Base-by-base conservation (phyloP, 176 grass and related monocot genomes). In the Phoenix roebelenii region DNA sequence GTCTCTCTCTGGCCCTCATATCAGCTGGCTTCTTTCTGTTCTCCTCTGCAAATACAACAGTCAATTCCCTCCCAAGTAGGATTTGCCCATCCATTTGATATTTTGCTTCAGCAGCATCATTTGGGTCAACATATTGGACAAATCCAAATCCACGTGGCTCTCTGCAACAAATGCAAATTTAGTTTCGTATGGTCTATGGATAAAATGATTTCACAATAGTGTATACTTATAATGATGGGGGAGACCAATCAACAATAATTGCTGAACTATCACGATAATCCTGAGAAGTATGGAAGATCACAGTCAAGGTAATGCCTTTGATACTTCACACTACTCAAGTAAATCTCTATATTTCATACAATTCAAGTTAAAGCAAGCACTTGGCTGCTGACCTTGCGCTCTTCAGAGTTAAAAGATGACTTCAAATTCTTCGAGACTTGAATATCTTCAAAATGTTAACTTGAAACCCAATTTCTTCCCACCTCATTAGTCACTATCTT, bases 341-440 rank as follows among this genome's bases (percentile, higher is more conserved):
- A 9, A 7, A 35, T 35, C 5, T 35, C 5, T 35, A 35, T 35
- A 35, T 35, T 9, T 35, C 32, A 35, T 35, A 50, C 63, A 19
- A 16, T 51, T 77, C 51, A 39, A 64, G 39, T 64, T 76, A 86
- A 83, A 86, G 74, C 90, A 89, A 72, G 74, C 78, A 70, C 67
- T 72, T 79, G 63, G 76, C 79, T 83, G 86, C 91, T 95, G 78
- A 95, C 91, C 86, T 95, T 87, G 75, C 70, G 69, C 73, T 74
- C 72, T 74, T 78, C 74, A 84, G 73, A 78, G 76, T 86, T 83
- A 82, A 86, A 82, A 81, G 79, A 82, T 25, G 67, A 35, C 85
- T 89, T 95, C 74, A 85, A 72, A 89, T 70, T 85, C 85, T 85
- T 95, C 82, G 81, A 78, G 82, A 85, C 83, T 90, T 95, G 86